Percentiles rank a stretch among this genome's conserved stretches.
These are phyloP conservation scores for Aureobasidium sp. DNA, from an alignment of 2,329 filamentous ascomycete species.

Conservation along the genomic window DNA sequence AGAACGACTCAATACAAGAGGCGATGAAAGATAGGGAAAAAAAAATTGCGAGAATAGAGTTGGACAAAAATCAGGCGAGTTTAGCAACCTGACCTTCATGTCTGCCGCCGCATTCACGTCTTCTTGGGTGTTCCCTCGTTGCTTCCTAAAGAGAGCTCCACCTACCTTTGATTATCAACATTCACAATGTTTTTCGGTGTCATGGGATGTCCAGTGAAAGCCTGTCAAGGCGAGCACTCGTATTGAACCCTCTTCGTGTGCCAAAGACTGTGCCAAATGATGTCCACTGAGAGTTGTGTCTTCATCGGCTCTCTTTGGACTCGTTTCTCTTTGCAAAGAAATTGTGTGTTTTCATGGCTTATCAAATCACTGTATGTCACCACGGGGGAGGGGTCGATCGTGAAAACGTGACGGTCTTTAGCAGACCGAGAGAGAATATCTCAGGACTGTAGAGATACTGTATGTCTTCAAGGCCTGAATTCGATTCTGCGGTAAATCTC, in stretches of 20 bases:
- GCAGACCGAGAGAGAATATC: no score
- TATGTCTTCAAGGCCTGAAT: background rate
- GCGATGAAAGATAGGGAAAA: background rate
- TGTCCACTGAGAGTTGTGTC: no score
- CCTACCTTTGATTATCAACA: no score
- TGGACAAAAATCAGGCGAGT: background rate
- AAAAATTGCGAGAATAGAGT: background rate
- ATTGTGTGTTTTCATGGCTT: background rate
- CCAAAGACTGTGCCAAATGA: no score
- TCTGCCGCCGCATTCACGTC: background rate
- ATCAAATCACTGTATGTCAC: background rate
- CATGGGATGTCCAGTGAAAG: no score
- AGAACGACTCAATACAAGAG: background rate
- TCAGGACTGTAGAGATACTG: background rate
- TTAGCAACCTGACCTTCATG: background rate
- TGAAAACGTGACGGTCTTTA: no score
- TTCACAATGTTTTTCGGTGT: no score
- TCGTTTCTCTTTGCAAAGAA: background rate
- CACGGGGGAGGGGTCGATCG: no score
- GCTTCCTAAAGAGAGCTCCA: background rate
- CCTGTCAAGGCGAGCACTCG: no score
- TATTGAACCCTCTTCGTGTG: no score
- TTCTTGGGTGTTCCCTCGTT: background rate
- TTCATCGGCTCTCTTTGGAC: no score
- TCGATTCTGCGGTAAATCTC: background rate